Conservation (phyloP, 2,329 filamentous ascomycete species). For the Penicillium sp. region DNA sequence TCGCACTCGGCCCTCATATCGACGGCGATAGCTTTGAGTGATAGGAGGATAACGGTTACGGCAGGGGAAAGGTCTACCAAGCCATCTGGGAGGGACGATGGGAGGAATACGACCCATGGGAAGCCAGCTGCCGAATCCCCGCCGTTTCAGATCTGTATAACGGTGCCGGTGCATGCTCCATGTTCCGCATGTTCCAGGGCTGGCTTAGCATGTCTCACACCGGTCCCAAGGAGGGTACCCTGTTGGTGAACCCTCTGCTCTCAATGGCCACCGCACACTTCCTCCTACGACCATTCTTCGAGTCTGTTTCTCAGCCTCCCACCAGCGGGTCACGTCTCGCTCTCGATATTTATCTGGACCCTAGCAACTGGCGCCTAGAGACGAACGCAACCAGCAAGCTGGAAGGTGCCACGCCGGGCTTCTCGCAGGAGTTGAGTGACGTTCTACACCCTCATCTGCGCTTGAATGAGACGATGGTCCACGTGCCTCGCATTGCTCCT, state of each 20-base stretch:
- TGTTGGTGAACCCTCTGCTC: not conserved
- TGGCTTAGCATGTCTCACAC: not conserved
- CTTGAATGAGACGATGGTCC: not conserved
- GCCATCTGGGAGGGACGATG: not conserved
- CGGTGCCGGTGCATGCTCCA: not conserved
- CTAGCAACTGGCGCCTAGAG: not conserved
- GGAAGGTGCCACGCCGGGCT: constrained; percentile 4
- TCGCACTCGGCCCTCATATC: not conserved
- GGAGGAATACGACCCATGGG: not conserved
- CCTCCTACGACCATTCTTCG: not conserved
- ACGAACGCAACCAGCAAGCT: not conserved
- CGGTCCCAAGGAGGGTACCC: not conserved
- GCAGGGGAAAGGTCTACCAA: not conserved
- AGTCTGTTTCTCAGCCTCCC: not conserved
- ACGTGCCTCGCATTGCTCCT: not conserved
- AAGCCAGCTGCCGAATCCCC: not conserved
- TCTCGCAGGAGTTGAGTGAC: not conserved
- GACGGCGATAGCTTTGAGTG: not conserved
- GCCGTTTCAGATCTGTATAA: not conserved
- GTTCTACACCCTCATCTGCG: constrained; percentile 5
- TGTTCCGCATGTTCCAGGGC: not conserved
- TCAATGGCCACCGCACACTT: not conserved
- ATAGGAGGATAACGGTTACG: not conserved
- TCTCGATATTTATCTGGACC: not conserved
- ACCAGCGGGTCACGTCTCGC: not conserved